phyloP scores from a whole-genome alignment of 1,139 yeast species.

The Candida albicans region DNA sequence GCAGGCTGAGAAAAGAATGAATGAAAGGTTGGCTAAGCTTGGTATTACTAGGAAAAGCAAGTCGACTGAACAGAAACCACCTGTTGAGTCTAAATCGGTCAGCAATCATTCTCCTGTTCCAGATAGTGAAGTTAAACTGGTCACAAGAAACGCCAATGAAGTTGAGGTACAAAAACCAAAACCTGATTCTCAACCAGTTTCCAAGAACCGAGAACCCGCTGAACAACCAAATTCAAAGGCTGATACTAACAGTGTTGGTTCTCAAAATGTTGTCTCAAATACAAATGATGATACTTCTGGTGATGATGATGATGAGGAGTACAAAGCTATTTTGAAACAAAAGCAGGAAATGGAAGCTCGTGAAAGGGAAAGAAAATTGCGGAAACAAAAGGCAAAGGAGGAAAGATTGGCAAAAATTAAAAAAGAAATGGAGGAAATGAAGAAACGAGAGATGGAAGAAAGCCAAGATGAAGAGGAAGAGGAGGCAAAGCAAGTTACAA shows the following conservation, averaged over 20 bases:
- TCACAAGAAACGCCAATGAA: conserved; percentile 1
- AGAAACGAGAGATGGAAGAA: conserved; percentile 32
- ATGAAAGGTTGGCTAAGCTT: conserved; percentile 80
- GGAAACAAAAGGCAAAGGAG: conserved; percentile 49
- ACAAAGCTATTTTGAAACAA: conserved; percentile 45
- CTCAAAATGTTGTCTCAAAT: conserved; percentile 4
- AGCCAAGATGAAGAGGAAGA: conserved; percentile 41
- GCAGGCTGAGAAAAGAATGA: conserved; percentile 88
- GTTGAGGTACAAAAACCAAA: conserved; percentile 4
- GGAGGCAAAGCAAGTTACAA: conserved; percentile 5
- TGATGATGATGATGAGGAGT: conserved; percentile 50
- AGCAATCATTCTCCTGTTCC: neutral
- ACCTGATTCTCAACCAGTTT: conserved; percentile 3
- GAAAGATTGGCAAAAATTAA: conserved; percentile 59
- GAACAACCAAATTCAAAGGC: conserved; percentile 6
- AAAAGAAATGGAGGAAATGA: conserved; percentile 65
- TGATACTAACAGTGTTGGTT: conserved; percentile 4
- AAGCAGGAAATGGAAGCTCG: conserved; percentile 50
- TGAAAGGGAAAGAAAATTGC: conserved; percentile 48
- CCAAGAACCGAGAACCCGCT: too few species aligned
- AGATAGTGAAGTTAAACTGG: neutral
- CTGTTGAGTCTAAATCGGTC: conserved; percentile 3
- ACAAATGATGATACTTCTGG: conserved; percentile 20
- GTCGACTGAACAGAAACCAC: conserved; percentile 3
- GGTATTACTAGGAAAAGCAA: conserved; percentile 51